Conservation (phyloP, 495 filamentous ascomycete species). For the Melanomma pulvis-pyrius region DNA sequence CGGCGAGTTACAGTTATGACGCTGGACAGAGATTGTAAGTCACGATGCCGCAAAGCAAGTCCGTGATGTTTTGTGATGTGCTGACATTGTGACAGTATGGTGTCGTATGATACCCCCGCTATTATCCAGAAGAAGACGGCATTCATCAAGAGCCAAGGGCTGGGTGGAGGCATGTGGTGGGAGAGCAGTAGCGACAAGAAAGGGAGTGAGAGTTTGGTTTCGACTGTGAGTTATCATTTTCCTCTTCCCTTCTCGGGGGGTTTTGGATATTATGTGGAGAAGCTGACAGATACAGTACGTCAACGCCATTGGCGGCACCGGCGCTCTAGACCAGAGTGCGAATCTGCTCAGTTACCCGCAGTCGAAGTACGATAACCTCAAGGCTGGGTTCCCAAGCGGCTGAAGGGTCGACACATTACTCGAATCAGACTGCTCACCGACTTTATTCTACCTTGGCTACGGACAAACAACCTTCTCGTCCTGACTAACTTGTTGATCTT, state of each 20-base stretch:
- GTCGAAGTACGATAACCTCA: constrained; percentile 40
- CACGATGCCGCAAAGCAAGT: too few species aligned
- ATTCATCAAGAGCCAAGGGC: constrained; percentile 63
- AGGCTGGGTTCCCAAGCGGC: constrained; percentile 26
- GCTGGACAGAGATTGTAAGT: constrained; percentile 43
- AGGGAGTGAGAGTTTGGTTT: constrained; percentile 43
- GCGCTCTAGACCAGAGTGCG: constrained; percentile 27
- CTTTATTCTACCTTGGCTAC: too few species aligned
- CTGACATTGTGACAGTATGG: too few species aligned
- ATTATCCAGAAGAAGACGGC: constrained; percentile 63
- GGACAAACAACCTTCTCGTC: too few species aligned
- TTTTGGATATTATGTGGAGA: neutral
- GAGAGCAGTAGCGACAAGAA: constrained; percentile 75
- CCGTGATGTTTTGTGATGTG: too few species aligned
- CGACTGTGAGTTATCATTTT: constrained; percentile 21
- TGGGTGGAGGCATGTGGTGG: constrained; percentile 92
- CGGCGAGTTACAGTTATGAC: constrained; percentile 76
- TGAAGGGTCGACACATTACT: neutral
- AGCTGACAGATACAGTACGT: constrained; percentile 17
- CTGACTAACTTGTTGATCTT: too few species aligned
- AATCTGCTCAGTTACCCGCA: constrained; percentile 35
- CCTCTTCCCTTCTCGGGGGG: neutral
- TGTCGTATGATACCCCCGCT: constrained; percentile 72
- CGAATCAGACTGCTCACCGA: neutral
- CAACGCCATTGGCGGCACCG: constrained; percentile 27